Evolutionary conservation across 106 monocot genomes (phyloP).

Genomic region (Platanthera zijinensis): DNA sequence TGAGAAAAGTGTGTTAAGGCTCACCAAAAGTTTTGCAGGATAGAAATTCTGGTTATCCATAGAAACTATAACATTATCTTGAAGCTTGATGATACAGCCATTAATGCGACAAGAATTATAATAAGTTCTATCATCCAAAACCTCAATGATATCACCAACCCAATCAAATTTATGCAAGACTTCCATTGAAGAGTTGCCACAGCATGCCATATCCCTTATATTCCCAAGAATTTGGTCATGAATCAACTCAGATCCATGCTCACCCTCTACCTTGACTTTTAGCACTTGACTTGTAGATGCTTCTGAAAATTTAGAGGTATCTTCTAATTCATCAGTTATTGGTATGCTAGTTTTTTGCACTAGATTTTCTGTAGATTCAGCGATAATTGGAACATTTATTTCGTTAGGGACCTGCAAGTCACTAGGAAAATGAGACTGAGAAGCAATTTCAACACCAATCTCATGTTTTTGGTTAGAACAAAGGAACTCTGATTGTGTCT

Average conservation of each 20-base stretch:
- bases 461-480: constrained; percentile 3
- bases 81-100: constrained; percentile 31
- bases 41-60: constrained; percentile 8
- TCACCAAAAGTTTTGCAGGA: constrained; percentile 51
- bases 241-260: neutral
- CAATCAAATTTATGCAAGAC: constrained; percentile 28
- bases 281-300: constrained; percentile 1
- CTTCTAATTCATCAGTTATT: constrained; percentile 15
- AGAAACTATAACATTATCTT: constrained; percentile 47
- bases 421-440: constrained; percentile 13
- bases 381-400: neutral
- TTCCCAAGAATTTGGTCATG: neutral
- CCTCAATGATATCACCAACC: constrained; percentile 30
- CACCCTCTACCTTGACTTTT: constrained; percentile 13
- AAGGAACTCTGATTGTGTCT: neutral
- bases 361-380: constrained; percentile 16
- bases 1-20: neutral
- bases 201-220: constrained; percentile 5
- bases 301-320: constrained; percentile 8
- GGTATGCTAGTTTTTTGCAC: constrained; percentile 2
- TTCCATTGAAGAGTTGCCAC: neutral
- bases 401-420: constrained; percentile 10
- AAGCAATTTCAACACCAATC: constrained; percentile 1
- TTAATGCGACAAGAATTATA: constrained; percentile 53
- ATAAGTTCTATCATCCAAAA: constrained; percentile 35